Conservation (phyloP, 352 stramenopile species). For the Sclerospora graminicola region DNA sequence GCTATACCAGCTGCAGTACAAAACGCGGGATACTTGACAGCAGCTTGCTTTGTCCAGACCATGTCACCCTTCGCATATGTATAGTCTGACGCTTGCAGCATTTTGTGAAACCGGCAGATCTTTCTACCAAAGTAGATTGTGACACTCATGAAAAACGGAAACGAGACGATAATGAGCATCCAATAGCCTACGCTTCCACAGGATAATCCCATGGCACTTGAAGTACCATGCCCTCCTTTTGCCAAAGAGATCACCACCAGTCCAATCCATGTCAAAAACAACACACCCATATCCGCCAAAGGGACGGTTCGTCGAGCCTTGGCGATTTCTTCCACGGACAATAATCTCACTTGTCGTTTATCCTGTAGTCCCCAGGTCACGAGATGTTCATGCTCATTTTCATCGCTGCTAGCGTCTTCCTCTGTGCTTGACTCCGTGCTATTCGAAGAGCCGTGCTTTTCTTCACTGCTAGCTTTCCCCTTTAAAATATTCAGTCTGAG, state of each 20-base stretch:
- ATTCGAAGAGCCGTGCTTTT: constrained; percentile 18
- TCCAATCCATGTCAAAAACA: constrained; percentile 70
- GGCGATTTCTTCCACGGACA: constrained; percentile 44
- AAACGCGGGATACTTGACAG: constrained; percentile 73
- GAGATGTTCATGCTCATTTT: constrained; percentile 47
- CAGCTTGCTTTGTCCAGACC: constrained; percentile 86
- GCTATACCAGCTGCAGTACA: constrained; percentile 65
- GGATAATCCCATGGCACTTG: constrained; percentile 57
- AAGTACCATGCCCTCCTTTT: constrained; percentile 64
- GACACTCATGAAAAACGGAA: constrained; percentile 59
- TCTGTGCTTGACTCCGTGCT: constrained; percentile 28
- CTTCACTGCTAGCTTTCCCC: constrained; percentile 10
- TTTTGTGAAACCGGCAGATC: constrained; percentile 46
- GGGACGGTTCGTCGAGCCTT: constrained; percentile 42
- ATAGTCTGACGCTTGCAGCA: constrained; percentile 69
- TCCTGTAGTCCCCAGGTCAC: constrained; percentile 39
- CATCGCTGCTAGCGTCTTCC: constrained; percentile 28
- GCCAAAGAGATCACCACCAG: constrained; percentile 72
- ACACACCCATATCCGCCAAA: constrained; percentile 45
- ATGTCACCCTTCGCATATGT: constrained; percentile 95
- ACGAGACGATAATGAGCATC: constrained; percentile 42
- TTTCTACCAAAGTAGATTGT: constrained; percentile 73
- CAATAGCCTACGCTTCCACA: constrained; percentile 67
- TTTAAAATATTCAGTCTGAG: constrained; percentile 31
- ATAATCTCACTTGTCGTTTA: constrained; percentile 13